Evolutionary conservation across 192 early-diverging fungal genomes (phyloP).

Genomic region (Linnemannia elongata): DNA sequence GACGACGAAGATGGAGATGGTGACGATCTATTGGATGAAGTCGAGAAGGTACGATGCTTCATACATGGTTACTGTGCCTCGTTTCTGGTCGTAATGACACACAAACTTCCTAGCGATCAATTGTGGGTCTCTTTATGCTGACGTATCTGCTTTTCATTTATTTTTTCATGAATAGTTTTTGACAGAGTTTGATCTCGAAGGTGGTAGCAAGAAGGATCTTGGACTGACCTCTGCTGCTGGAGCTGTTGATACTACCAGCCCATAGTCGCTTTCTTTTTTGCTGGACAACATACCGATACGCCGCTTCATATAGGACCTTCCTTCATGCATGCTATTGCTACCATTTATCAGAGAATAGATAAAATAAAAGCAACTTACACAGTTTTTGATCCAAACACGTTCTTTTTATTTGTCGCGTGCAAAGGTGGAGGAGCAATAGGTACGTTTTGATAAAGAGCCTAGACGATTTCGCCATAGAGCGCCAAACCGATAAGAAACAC

Average conservation of each 20-base stretch:
- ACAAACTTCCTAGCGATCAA: background rate
- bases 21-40: conserved; percentile 61
- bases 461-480: conserved; percentile 54
- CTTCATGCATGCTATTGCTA: background rate
- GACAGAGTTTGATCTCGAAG: conserved; percentile 52
- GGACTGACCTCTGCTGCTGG: conserved; percentile 28
- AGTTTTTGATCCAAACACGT: background rate
- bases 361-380: background rate
- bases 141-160: background rate
- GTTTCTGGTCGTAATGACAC: background rate
- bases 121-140: background rate
- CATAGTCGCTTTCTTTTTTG: background rate
- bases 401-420: background rate
- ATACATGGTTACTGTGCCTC: background rate
- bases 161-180: conserved; percentile 13
- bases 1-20: conserved; percentile 43
- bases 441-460: background rate
- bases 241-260: conserved; percentile 3
- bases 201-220: conserved; percentile 44
- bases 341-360: background rate
- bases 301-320: background rate
- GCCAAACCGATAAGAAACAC: conserved; percentile 58
- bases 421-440: background rate
- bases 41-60: conserved; percentile 50
- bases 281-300: too few species aligned